A percentile compares a stretch with the other conserved stretches of the same genome.
These are phyloP conservation scores for Trametopsis cervina DNA, from an alignment of 768 basidiomycete species.

Conservation along the genomic window DNA sequence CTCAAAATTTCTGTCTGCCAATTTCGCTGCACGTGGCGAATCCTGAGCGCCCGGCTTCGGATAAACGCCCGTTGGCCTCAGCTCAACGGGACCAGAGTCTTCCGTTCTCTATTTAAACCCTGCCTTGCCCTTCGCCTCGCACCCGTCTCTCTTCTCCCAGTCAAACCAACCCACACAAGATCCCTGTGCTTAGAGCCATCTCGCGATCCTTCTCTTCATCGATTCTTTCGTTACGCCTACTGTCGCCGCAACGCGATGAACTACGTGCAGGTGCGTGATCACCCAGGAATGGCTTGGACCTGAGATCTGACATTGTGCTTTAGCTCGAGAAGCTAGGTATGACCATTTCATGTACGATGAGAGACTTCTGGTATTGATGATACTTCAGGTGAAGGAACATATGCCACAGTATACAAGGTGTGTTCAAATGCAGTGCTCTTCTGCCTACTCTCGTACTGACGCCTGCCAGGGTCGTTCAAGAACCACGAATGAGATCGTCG, in stretches of 20 bases:
- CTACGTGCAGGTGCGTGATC: conserved; percentile 45
- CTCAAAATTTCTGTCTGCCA: conserved; percentile 8
- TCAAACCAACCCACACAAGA: background rate
- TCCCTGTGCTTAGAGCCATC: too few species aligned
- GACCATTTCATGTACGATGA: background rate
- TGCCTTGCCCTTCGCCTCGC: conserved; percentile 1
- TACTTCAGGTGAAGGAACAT: conserved; percentile 76
- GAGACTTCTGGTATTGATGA: conserved; percentile 5
- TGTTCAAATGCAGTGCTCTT: conserved; percentile 6
- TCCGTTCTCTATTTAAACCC: background rate
- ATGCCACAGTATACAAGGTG: conserved; percentile 97
- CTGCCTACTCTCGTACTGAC: conserved; percentile 4
- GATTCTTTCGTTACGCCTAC: background rate
- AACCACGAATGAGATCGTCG: conserved; percentile 98
- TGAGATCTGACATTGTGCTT: conserved; percentile 10
- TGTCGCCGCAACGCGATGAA: conserved; percentile 32
- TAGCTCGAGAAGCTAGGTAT: conserved; percentile 82
- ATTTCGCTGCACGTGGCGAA: too few species aligned
- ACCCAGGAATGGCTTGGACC: background rate
- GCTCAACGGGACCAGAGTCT: conserved; percentile 4
- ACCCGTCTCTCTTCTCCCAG: background rate
- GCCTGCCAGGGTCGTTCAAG: conserved; percentile 75
- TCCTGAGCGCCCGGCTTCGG: too few species aligned
- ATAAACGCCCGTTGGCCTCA: too few species aligned
- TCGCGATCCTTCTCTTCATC: background rate